These are phyloP conservation scores for Physcomitrellopsis africana DNA, from an alignment of 225 moss, liverwort and hornwort species.

Conservation along the genomic window DNA sequence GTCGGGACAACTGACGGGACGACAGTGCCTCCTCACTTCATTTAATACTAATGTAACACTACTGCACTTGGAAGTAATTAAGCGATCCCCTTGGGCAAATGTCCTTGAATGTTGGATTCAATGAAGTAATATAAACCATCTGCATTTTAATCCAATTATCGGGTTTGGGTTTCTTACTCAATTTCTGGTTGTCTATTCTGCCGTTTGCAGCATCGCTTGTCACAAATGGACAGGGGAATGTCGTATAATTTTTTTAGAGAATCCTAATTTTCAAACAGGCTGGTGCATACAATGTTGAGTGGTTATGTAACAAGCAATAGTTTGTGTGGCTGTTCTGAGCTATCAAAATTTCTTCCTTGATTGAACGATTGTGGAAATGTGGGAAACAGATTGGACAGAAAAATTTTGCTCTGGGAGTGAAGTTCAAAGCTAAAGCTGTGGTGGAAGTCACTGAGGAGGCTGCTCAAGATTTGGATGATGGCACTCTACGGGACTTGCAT, in stretches of 20 bases:
- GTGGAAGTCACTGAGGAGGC: conserved; percentile 84
- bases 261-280: too few species aligned
- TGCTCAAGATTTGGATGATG: conserved; percentile 39
- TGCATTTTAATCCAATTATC: too few species aligned
- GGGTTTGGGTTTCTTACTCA: too few species aligned
- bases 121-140: not conserved
- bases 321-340: too few species aligned
- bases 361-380: conserved; percentile 16
- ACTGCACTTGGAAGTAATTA: conserved; percentile 3
- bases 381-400: conserved; percentile 79
- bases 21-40: not conserved
- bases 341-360: not conserved
- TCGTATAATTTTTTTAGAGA: too few species aligned
- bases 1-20: not conserved
- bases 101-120: not conserved
- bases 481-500: conserved; percentile 64
- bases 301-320: too few species aligned
- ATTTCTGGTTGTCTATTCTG: too few species aligned
- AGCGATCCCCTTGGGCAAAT: not conserved
- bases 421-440: conserved; percentile 89
- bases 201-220: too few species aligned
- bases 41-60: not conserved
- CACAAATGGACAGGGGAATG: too few species aligned
- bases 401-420: conserved; percentile 76
- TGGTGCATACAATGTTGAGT: too few species aligned